These are phyloP conservation scores for Coniochaeta hoffmannii DNA, from an alignment of 2,329 filamentous ascomycete species.

Conservation along the genomic window DNA sequence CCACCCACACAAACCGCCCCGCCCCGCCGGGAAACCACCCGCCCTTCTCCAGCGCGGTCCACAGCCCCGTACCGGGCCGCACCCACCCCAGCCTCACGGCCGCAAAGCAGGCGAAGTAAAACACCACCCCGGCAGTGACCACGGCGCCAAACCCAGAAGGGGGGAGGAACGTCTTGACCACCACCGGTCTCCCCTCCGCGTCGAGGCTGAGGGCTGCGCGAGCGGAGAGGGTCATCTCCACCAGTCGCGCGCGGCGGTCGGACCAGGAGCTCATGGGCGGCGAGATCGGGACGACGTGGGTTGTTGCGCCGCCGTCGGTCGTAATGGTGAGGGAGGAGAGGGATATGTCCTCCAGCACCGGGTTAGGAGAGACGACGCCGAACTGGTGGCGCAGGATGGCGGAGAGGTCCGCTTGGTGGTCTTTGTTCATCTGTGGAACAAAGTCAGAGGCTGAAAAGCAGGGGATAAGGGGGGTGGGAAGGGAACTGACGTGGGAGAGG, in stretches of 20 bases:
- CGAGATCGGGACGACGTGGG: slow-evolving; percentile 51
- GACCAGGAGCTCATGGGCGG: slow-evolving; percentile 63
- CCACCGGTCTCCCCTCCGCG: slow-evolving; percentile 30
- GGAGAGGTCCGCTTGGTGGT: slow-evolving; percentile 67
- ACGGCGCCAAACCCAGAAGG: slow-evolving; percentile 39
- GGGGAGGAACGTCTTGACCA: slow-evolving; percentile 30
- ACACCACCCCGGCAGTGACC: slow-evolving; percentile 45
- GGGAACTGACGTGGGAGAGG: not conserved
- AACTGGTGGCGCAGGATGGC: slow-evolving; percentile 69
- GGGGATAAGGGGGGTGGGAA: no score
- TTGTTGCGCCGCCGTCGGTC: slow-evolving; percentile 34
- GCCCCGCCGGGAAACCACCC: slow-evolving; percentile 51
- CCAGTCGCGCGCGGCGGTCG: slow-evolving; percentile 62
- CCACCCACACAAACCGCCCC: slow-evolving; percentile 48
- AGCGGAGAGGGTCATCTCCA: slow-evolving; percentile 58
- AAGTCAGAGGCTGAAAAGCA: not conserved
- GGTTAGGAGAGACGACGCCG: slow-evolving; percentile 32
- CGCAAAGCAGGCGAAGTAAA: slow-evolving; percentile 45
- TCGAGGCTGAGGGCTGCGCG: slow-evolving; percentile 51
- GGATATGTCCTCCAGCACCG: slow-evolving; percentile 54
- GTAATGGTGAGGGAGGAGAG: slow-evolving; percentile 54
- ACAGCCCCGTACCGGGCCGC: slow-evolving; percentile 39
- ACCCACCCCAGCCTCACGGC: slow-evolving; percentile 41
- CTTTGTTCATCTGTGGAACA: slow-evolving; percentile 76
- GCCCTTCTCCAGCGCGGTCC: slow-evolving; percentile 39